Conservation (phyloP, 2,329 filamentous ascomycete genomes). For the Curvularia lunata region DNA sequence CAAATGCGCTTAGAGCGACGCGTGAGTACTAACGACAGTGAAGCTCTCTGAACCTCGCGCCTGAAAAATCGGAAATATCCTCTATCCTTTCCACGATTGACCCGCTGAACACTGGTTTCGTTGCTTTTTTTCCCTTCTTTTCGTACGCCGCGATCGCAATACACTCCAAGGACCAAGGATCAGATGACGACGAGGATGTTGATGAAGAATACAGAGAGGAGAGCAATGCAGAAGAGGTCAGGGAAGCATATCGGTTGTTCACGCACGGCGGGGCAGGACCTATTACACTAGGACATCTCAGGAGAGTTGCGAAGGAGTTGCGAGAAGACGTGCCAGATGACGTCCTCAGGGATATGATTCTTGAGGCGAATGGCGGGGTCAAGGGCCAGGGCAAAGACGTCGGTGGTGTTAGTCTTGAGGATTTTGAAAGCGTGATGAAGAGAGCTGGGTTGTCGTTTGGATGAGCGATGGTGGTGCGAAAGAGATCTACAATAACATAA, state of each 20-base stretch:
- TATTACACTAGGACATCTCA: conserved; percentile 82
- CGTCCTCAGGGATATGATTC: conserved; percentile 88
- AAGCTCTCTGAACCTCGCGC: conserved; percentile 80
- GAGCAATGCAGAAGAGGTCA: conserved; percentile 68
- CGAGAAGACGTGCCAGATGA: conserved; percentile 86
- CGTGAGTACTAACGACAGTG: conserved; percentile 9
- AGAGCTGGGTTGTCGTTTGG: conserved; percentile 79
- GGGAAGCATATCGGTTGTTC: conserved; percentile 83
- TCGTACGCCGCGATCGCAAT: conserved; percentile 88
- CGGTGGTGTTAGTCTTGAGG: conserved; percentile 74
- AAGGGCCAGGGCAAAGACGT: conserved; percentile 59
- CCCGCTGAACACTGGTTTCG: conserved; percentile 78
- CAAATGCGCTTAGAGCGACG: conserved; percentile 3
- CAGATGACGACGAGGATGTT: conserved; percentile 51
- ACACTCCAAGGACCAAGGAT: conserved; percentile 53
- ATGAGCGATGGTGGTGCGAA: conserved; percentile 51
- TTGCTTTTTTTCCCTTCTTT: conserved; percentile 81
- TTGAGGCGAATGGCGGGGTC: conserved; percentile 86
- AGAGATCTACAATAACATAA: not conserved
- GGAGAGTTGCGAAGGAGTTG: conserved; percentile 77
- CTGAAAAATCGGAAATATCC: conserved; percentile 70
- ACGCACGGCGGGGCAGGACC: conserved; percentile 63
- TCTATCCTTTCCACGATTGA: conserved; percentile 84
- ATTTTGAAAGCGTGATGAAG: conserved; percentile 87
- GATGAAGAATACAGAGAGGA: conserved; percentile 40